A percentile compares a stretch with the other conserved stretches of the same genome.
Conservation (phyloP, 805 yeast genomes). For the Yarrowia sp. region DNA sequence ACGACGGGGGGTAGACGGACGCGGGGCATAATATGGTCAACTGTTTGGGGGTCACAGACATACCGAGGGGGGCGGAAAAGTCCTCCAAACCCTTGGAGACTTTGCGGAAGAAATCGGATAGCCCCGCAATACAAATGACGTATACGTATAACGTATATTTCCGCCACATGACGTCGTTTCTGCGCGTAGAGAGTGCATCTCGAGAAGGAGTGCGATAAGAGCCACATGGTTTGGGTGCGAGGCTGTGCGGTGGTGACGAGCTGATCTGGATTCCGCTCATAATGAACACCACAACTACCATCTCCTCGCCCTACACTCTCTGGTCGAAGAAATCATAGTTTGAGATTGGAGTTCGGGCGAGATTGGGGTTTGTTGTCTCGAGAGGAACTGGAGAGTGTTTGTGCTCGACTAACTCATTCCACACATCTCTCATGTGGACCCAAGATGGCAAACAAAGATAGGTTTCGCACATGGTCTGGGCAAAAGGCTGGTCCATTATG, state of each 20-base stretch:
- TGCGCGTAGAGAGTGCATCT: too few species aligned
- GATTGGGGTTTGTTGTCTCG: not conserved
- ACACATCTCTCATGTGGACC: slow-evolving; percentile 12
- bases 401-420: not conserved
- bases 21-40: too few species aligned
- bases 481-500: slow-evolving; percentile 1
- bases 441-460: slow-evolving; percentile 7
- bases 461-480: not conserved
- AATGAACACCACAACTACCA: too few species aligned
- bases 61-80: too few species aligned
- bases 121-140: slow-evolving; percentile 10
- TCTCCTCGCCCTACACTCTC: too few species aligned
- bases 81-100: not conserved
- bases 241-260: too few species aligned
- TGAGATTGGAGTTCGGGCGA: not conserved
- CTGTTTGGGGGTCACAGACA: too few species aligned
- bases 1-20: too few species aligned
- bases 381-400: not conserved
- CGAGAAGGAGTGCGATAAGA: too few species aligned
- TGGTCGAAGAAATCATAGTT: slow-evolving; percentile 18
- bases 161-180: slow-evolving; percentile 13
- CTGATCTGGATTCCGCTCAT: too few species aligned
- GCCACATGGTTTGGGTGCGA: too few species aligned
- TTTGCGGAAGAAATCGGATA: slow-evolving; percentile 6
- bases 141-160: slow-evolving; percentile 15